Conservation (phyloP, 1,284 basidiomycete genomes). For the Cronartium quercuum region DNA sequence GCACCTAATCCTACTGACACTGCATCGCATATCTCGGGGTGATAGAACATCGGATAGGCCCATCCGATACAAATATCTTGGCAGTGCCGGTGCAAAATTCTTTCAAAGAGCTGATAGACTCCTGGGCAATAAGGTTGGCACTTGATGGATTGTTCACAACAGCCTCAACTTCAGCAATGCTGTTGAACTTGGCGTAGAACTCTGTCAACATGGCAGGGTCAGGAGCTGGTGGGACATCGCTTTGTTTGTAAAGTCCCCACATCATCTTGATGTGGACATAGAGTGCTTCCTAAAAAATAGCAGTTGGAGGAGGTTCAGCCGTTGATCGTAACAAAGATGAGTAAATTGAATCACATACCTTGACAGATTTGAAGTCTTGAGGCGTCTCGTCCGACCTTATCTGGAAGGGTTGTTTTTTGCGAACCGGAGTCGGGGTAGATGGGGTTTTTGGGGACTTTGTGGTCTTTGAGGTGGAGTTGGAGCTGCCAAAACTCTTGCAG, state of each 20-base stretch:
- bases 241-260: constrained; percentile 23
- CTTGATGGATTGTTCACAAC: neutral
- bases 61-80: too few relatives aligned
- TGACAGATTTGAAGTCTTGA: neutral
- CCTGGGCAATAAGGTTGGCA: neutral
- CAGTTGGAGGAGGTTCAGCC: neutral
- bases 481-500: neutral
- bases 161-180: neutral
- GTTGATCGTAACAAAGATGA: neutral
- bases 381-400: neutral
- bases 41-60: too few relatives aligned
- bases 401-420: neutral
- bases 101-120: neutral
- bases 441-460: neutral
- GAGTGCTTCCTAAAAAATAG: constrained; percentile 12
- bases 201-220: neutral
- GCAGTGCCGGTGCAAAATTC: neutral
- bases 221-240: constrained; percentile 14
- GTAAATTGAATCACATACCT: neutral
- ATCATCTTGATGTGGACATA: constrained; percentile 35
- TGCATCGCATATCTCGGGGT: too few relatives aligned
- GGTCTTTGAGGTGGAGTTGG: neutral
- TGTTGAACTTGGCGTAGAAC: constrained; percentile 7
- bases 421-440: neutral
- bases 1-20: too few relatives aligned